These are phyloP conservation scores for Ramicandelaber brevisporus DNA, from an alignment of 192 early-diverging fungal species.

Conservation along the genomic window DNA sequence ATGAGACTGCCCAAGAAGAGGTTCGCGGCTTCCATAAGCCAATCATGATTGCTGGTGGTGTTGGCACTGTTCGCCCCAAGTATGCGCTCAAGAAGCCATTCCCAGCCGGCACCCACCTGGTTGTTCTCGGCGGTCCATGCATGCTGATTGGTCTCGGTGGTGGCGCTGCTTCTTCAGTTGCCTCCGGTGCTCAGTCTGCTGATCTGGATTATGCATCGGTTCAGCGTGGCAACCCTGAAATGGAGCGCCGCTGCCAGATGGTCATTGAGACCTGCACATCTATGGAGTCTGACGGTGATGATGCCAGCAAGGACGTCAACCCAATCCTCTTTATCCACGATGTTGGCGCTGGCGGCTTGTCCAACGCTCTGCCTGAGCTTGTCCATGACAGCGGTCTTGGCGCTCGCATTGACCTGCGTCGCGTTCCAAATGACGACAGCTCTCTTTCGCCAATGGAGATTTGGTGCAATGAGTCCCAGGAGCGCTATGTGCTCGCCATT, in stretches of 20 bases:
- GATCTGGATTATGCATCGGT: conserved; percentile 94
- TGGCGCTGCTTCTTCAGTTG: conserved; percentile 92
- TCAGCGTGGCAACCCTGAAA: conserved; percentile 98
- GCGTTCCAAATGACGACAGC: conserved; percentile 73
- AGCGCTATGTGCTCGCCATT: conserved; percentile 94
- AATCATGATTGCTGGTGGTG: conserved; percentile 97
- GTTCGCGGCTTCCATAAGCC: conserved; percentile 96
- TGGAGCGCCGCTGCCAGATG: conserved; percentile 91
- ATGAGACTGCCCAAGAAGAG: conserved; percentile 27
- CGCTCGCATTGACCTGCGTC: conserved; percentile 70
- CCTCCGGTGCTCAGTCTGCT: conserved; percentile 59
- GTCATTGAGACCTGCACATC: conserved; percentile 86
- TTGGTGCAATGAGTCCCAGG: conserved; percentile 99
- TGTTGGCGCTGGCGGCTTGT: conserved; percentile 96
- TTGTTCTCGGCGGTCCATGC: conserved; percentile 85
- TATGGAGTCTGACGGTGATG: conserved; percentile 30
- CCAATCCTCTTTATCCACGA: conserved; percentile 92
- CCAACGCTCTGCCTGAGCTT: conserved; percentile 93
- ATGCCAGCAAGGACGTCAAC: no score
- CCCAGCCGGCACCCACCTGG: conserved; percentile 43
- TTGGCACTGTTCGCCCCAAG: conserved; percentile 74
- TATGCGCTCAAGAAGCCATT: conserved; percentile 79
- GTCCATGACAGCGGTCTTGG: conserved; percentile 88
- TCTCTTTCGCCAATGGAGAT: conserved; percentile 99
- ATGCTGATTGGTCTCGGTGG: conserved; percentile 99